These are phyloP conservation scores for Letharia columbiana DNA, from an alignment of 495 filamentous ascomycete species.

Conservation along the genomic window DNA sequence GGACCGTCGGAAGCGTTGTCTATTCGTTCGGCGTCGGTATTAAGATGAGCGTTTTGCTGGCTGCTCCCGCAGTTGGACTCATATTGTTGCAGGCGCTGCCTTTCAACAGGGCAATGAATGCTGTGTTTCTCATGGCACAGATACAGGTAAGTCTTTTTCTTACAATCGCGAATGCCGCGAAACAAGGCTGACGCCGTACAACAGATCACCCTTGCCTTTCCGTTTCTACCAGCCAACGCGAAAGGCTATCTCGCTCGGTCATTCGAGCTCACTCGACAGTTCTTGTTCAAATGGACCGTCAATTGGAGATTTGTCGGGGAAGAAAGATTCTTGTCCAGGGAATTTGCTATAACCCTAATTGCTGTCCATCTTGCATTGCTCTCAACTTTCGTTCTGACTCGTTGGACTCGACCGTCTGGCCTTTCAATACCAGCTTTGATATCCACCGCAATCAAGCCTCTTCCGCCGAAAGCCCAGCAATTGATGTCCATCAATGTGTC, in stretches of 20 bases:
- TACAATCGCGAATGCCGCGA: background rate
- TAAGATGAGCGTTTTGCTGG: slow-evolving; percentile 87
- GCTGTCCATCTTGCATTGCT: slow-evolving; percentile 60
- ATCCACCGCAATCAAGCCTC: slow-evolving; percentile 38
- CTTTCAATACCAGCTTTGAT: slow-evolving; percentile 28
- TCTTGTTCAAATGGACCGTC: slow-evolving; percentile 96
- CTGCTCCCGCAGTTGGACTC: slow-evolving; percentile 68
- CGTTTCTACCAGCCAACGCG: slow-evolving; percentile 63
- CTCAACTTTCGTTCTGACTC: slow-evolving; percentile 45
- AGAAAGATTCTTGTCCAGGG: slow-evolving; percentile 65
- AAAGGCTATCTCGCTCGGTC: slow-evolving; percentile 67
- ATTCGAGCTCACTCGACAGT: slow-evolving; percentile 82
- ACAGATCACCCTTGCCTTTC: slow-evolving; percentile 63
- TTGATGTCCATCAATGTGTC: slow-evolving; percentile 52
- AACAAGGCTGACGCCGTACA: slow-evolving; percentile 26
- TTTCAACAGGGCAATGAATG: slow-evolving; percentile 49
- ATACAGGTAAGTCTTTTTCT: background rate
- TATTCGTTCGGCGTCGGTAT: slow-evolving; percentile 76
- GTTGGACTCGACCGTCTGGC: slow-evolving; percentile 49
- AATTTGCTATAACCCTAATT: slow-evolving; percentile 62
- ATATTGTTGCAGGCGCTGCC: slow-evolving; percentile 63
- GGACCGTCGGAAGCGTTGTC: slow-evolving; percentile 58
- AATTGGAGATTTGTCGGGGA: slow-evolving; percentile 94
- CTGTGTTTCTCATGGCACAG: slow-evolving; percentile 61
- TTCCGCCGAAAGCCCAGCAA: slow-evolving; percentile 44